A percentile compares a stretch with the other conserved stretches of the same genome.
These are phyloP conservation scores for Cucumis hystrix DNA, from an alignment of 306 rosid genomes.

Conservation along the genomic window DNA sequence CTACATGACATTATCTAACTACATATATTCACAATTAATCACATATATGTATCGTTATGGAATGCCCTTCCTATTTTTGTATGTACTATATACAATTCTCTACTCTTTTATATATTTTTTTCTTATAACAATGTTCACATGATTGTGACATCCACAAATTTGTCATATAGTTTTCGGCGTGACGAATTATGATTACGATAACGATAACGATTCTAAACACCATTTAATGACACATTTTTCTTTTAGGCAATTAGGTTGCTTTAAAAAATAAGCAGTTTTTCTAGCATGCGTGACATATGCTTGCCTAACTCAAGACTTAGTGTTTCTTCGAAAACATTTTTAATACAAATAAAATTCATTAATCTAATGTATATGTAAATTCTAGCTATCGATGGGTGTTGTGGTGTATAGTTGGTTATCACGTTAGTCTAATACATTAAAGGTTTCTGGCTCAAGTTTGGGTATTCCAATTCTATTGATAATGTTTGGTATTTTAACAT, in stretches of 20 bases:
- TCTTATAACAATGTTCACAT: neutral
- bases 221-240: neutral
- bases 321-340: neutral
- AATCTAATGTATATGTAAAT: too few relatives aligned
- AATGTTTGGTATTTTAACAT: too few relatives aligned
- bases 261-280: neutral
- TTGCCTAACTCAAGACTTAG: neutral
- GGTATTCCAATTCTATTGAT: too few relatives aligned
- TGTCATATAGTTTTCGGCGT: neutral
- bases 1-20: neutral
- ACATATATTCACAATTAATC: neutral
- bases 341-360: neutral
- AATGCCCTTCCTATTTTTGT: neutral
- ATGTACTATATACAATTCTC: neutral
- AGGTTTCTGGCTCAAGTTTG: too few relatives aligned
- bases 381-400: neutral
- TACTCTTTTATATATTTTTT: too few relatives aligned
- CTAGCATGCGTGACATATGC: neutral
- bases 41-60: neutral
- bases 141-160: neutral
- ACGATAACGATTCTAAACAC: neutral
- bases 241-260: neutral
- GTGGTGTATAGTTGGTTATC: conserved; percentile 33
- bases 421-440: too few relatives aligned
- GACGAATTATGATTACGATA: neutral